Evolutionary conservation across 805 yeast genomes (phyloP).

Genomic region (Wickerhamomyces strasburgensis): DNA sequence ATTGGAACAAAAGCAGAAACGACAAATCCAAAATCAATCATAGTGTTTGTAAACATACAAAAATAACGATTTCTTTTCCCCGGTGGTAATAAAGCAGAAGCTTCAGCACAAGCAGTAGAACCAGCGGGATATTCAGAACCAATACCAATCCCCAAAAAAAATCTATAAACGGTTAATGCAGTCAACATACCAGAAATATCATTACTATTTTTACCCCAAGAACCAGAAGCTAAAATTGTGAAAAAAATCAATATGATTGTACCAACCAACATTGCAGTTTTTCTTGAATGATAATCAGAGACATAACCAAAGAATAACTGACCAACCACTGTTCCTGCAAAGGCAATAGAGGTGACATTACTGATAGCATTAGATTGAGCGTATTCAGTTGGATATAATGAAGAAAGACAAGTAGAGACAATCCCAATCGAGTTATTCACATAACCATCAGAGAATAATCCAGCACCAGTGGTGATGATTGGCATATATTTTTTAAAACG

Average conservation of each 20-base stretch:
- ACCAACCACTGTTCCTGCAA: conserved; percentile 89
- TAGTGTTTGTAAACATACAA: conserved; percentile 79
- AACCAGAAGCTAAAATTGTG: conserved; percentile 74
- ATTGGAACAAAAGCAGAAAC: conserved; percentile 79
- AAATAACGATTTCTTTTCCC: conserved; percentile 88
- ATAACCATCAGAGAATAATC: conserved; percentile 90
- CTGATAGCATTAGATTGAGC: conserved; percentile 62
- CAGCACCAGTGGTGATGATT: conserved; percentile 83
- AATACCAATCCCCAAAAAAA: conserved; percentile 84
- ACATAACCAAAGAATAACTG: conserved; percentile 75
- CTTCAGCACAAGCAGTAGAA: conserved; percentile 90
- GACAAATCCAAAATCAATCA: conserved; percentile 87
- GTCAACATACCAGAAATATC: conserved; percentile 70
- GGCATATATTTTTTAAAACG: conserved; percentile 49
- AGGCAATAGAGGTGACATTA: conserved; percentile 82
- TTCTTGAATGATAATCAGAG: conserved; percentile 78
- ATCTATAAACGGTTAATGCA: conserved; percentile 79
- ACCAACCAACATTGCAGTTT: conserved; percentile 76
- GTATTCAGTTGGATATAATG: conserved; percentile 61
- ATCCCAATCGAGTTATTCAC: conserved; percentile 81
- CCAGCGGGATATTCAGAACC: conserved; percentile 97
- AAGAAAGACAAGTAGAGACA: conserved; percentile 63
- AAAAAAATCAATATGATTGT: conserved; percentile 71
- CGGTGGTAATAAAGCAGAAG: conserved; percentile 69
- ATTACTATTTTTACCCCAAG: conserved; percentile 60